These are phyloP conservation scores for Kazachstania bromeliacearum DNA, from an alignment of 805 yeast genomes.

Conservation along the genomic window DNA sequence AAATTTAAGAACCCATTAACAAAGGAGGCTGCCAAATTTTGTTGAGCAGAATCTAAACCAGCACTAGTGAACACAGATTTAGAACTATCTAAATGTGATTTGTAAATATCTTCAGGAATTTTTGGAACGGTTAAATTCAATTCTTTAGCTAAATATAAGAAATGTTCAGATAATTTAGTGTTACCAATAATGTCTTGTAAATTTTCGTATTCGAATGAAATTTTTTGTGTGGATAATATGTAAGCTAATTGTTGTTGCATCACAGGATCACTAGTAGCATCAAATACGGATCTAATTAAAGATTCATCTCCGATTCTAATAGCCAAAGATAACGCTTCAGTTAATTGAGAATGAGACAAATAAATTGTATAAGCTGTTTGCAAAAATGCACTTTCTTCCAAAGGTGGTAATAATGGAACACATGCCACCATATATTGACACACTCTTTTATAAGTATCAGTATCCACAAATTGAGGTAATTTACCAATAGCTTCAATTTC, in stretches of 20 bases:
- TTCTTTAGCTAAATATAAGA: conserved; percentile 71
- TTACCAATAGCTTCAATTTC: conserved; percentile 85
- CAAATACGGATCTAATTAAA: conserved; percentile 69
- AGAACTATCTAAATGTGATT: conserved; percentile 74
- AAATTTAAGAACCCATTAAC: conserved; percentile 86
- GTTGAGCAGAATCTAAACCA: conserved; percentile 82
- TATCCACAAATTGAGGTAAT: conserved; percentile 76
- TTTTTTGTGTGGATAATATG: conserved; percentile 78
- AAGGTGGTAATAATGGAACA: conserved; percentile 93
- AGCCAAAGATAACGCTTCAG: conserved; percentile 87
- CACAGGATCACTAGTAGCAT: conserved; percentile 62
- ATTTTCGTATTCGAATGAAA: conserved; percentile 61
- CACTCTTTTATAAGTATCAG: conserved; percentile 74
- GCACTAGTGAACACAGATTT: conserved; percentile 43
- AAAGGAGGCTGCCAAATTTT: conserved; percentile 88
- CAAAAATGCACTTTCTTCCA: conserved; percentile 79
- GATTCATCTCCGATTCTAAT: conserved; percentile 77
- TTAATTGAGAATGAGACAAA: conserved; percentile 62
- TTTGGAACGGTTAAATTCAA: conserved; percentile 82
- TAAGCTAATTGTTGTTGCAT: conserved; percentile 87
- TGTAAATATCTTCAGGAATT: conserved; percentile 90
- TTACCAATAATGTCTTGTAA: conserved; percentile 84
- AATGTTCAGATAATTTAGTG: conserved; percentile 67
- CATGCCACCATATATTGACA: conserved; percentile 92
- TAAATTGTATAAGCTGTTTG: conserved; percentile 85